Percentiles rank a stretch among this genome's conserved stretches.
These are phyloP conservation scores for Pythium rhizo-oryzae DNA, from an alignment of 352 stramenopile species.

Conservation along the genomic window DNA sequence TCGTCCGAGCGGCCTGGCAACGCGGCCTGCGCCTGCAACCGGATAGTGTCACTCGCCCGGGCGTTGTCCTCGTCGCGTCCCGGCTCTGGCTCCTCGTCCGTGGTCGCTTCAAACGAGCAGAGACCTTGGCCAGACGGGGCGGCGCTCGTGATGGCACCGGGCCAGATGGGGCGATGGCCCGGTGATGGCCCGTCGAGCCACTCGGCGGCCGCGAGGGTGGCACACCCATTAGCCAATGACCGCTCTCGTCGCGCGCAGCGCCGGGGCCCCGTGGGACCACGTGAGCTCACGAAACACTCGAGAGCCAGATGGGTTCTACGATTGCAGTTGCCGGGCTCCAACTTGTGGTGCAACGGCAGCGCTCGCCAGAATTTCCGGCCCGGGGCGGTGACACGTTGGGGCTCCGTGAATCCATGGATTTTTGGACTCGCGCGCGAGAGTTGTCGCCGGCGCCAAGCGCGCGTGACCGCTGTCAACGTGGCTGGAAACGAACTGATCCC, in stretches of 20 bases:
- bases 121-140: slow-evolving; percentile 8
- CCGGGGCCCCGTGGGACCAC: slow-evolving; percentile 9
- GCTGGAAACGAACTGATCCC: neutral
- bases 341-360: slow-evolving; percentile 18
- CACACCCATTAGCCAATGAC: slow-evolving; percentile 26
- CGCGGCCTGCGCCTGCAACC: slow-evolving; percentile 4
- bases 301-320: slow-evolving; percentile 12
- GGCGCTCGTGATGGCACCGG: slow-evolving; percentile 9
- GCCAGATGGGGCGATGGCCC: slow-evolving; percentile 14
- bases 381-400: neutral
- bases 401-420: neutral
- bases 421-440: neutral
- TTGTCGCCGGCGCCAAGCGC: too few relatives aligned
- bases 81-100: neutral
- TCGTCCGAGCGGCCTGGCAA: neutral
- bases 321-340: slow-evolving; percentile 19
- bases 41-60: neutral
- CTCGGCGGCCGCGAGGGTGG: slow-evolving; percentile 10
- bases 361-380: neutral
- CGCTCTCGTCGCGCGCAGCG: slow-evolving; percentile 6
- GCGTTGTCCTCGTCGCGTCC: too few relatives aligned
- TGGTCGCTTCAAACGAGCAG: neutral
- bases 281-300: slow-evolving; percentile 1
- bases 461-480: slow-evolving; percentile 9
- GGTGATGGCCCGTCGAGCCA: slow-evolving; percentile 1